phyloP scores from a whole-genome alignment of 768 basidiomycete species.

The Porphyrellus cyaneotinctus region DNA sequence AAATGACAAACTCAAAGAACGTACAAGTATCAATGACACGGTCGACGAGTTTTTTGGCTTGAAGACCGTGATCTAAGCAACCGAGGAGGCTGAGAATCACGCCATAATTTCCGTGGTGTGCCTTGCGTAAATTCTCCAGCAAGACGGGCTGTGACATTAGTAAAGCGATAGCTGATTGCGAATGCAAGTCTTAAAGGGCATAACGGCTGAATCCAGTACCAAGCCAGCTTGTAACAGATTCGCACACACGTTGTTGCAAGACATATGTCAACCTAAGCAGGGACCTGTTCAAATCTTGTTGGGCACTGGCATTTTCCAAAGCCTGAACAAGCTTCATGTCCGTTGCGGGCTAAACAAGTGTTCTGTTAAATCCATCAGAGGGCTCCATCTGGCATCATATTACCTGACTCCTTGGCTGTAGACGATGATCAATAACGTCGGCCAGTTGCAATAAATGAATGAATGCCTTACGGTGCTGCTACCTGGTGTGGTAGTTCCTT shows the following conservation, averaged over 20 bases:
- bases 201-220: neutral
- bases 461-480: constrained; percentile 44
- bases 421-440: constrained; percentile 3
- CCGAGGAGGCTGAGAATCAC: constrained; percentile 88
- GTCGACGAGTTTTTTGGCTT: constrained; percentile 88
- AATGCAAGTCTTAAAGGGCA: constrained; percentile 54
- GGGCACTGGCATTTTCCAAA: constrained; percentile 71
- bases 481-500: constrained; percentile 33
- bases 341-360: constrained; percentile 35
- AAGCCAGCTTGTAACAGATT: neutral
- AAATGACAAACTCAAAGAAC: constrained; percentile 17
- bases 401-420: constrained; percentile 30
- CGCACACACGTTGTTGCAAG: constrained; percentile 64
- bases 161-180: constrained; percentile 79
- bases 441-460: neutral
- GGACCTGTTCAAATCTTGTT: constrained; percentile 75
- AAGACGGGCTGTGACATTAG: constrained; percentile 76
- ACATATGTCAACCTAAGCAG: constrained; percentile 76
- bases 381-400: neutral
- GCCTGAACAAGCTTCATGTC: constrained; percentile 59
- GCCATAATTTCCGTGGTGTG: constrained; percentile 89
- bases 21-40: constrained; percentile 73
- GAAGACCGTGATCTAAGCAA: constrained; percentile 82
- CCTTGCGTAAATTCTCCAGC: constrained; percentile 83
- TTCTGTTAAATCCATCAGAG: constrained; percentile 8